Percentiles rank a stretch among this genome's conserved stretches.
Evolutionary conservation across 2,329 filamentous ascomycete species (phyloP).

Genomic region (Aspergillus proliferans): DNA sequence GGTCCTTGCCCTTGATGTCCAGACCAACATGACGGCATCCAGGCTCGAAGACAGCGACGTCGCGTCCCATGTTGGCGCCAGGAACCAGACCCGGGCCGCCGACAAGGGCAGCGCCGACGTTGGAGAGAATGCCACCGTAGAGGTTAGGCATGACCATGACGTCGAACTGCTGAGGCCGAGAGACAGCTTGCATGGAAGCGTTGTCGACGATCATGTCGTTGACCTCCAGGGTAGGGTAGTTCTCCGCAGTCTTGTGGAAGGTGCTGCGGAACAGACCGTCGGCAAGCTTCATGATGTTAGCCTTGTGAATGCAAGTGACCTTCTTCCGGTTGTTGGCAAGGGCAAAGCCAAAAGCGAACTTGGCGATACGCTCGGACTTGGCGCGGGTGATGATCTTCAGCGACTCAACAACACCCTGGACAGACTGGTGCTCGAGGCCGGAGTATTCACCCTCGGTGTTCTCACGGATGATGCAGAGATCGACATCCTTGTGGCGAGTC

Average conservation of each 20-base stretch:
- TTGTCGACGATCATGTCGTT: conserved; percentile 99
- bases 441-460: conserved; percentile 99
- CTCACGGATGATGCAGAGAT: conserved; percentile 99
- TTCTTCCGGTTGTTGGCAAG: conserved; percentile 98
- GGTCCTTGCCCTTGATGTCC: conserved; percentile 99
- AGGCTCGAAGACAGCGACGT: conserved; percentile 97
- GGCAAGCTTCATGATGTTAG: conserved; percentile 99
- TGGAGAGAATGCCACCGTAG: conserved; percentile 97
- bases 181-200: conserved; percentile 98
- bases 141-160: conserved; percentile 99
- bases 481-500: conserved; percentile 94
- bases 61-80: conserved; percentile 98
- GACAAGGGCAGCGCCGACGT: conserved; percentile 95
- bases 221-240: conserved; percentile 90
- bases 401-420: conserved; percentile 92
- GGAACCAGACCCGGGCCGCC: conserved; percentile 95
- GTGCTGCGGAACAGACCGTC: conserved; percentile 98
- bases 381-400: conserved; percentile 99
- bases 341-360: conserved; percentile 96
- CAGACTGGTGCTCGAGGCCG: conserved; percentile 96
- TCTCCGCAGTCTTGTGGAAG: conserved; percentile 86
- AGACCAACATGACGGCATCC: conserved; percentile 98
- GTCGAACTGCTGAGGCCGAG: conserved; percentile 94
- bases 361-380: conserved; percentile 98
- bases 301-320: conserved; percentile 99